Evolutionary conservation across 2,329 filamentous ascomycete genomes (phyloP), one percentile per base, ranked within the genome.

Genomic region (Colletotrichum eleusines): DNA sequence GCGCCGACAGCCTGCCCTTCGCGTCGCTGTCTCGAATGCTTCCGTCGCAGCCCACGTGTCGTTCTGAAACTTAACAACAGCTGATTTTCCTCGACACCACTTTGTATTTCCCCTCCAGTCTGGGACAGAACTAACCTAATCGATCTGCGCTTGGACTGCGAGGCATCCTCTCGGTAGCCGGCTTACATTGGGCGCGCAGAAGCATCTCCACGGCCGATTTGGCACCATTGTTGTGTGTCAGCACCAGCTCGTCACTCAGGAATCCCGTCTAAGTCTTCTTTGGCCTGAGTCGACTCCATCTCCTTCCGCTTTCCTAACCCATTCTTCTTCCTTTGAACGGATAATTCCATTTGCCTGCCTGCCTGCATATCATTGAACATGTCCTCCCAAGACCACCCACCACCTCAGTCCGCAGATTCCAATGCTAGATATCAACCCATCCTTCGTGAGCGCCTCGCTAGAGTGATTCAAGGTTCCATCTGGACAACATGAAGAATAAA

Each of bases 1-100:
- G n/a, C n/a, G n/a, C n/a, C n/a, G n/a, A n/a, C n/a, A n/a, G n/a
- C n/a, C n/a, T n/a, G n/a, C n/a, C n/a, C n/a, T n/a, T n/a, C n/a
- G n/a, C 14, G 14, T 62, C 59, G 14, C 35, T 20, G 44, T 26
- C 23, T 48, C 44, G 11, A 28, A 8, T 51, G 44, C 16, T 44
- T 33, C n/a, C 50, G 67, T 57, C 51, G 28, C 57, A 50, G 50
- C 38, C 66, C 48, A 61, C 54, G 40, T 33, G 42, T 58, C 28
- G 57, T 48, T 38, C 33, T 57, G 63, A 67, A 62, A 70, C 63
- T 61, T 40, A 50, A 51, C 48, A 67, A 44, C 57, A 53, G 50
- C 68, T 58, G 57, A 35, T 12, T n/a, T n/a, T 67, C 60, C 50
- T 67, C 33, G 57, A 62, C 68, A 66, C 54, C 28, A 70, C 54